Base-by-base conservation (phyloP, 768 basidiomycete genomes). In the Albatrellus ellisii region DNA sequence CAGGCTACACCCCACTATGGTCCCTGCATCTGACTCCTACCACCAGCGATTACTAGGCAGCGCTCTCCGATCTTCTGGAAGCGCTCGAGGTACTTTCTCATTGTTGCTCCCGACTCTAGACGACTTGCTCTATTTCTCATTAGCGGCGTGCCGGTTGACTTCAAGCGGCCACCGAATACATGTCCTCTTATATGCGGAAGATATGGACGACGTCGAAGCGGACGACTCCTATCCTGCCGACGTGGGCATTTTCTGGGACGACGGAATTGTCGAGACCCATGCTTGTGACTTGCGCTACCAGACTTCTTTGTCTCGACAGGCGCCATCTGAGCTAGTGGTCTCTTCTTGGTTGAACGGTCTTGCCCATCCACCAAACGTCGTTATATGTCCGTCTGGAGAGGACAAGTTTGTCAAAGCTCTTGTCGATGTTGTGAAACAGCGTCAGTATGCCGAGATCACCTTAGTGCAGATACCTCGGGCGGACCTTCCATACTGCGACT, bases 401-500 rank as follows among this genome's bases (percentile, higher is more conserved):
- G 49, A 48, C 15, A 12, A 12, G 9, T 34, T 43, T 24, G 37
- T 32, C 1, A 27, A 26, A 31, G 45, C 46, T 14, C 15, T 47
- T 12, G 20, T 35, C 12, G 31, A 32, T 12, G 27, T 28, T 25
- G 21, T 48, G 10, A 31, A 31, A 18, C 20, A 31, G 15, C 39
- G 44, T 2, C 25, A 33, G 2, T 21, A 39, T 14, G 34, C 32
- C 11, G 25, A 58, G 18, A 52, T 57, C 21, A 61, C 62, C 8
- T 14, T 68, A 7, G 57, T 78, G 1, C 61, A 61, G 17, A 56
- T 80, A 21, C 69, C 69, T 25, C 61, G 61, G 6, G 48, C 46
- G n/a, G 73, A 80, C 46, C 54, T 83, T 22, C 55, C 52, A 12
- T 65, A 71, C 46, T 65, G 65, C 2, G 64, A 68, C 24, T 86